phyloP scores from a whole-genome alignment of 441 rosid species.

The Populus trichocarpa region DNA sequence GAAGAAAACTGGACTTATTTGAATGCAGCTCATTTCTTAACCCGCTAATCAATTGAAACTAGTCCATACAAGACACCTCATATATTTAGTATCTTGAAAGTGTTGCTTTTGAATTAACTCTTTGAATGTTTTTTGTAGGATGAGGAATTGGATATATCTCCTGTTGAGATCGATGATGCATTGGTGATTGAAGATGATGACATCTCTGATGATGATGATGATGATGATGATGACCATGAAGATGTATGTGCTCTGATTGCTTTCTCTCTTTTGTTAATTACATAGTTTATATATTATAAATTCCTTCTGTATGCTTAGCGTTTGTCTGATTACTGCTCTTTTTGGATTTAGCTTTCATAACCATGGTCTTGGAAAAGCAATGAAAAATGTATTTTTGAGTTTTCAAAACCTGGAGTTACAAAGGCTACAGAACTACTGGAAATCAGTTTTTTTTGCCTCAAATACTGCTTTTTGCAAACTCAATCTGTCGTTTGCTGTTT shows the following conservation, averaged over 20 bases:
- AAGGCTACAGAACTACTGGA: neutral
- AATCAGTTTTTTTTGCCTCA: neutral
- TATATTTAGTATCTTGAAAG: neutral
- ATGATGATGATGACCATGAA: constrained; percentile 78
- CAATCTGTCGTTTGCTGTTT: neutral
- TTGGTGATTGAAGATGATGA: constrained; percentile 99
- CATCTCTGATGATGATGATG: constrained; percentile 91
- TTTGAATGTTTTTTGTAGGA: constrained; percentile 47
- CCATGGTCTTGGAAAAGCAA: neutral
- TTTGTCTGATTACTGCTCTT: neutral
- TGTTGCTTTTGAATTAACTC: constrained; percentile 1
- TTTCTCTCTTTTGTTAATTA: neutral
- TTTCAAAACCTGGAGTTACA: neutral
- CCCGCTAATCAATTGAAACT: neutral
- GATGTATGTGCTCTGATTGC: constrained; percentile 58
- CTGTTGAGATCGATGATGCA: constrained; percentile 93
- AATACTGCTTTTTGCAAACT: neutral
- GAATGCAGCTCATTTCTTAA: neutral
- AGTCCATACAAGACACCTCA: neutral
- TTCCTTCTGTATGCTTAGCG: neutral
- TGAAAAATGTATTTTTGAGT: neutral
- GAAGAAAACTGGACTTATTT: neutral
- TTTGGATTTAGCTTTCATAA: neutral
- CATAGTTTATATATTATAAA: neutral
- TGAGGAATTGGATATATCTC: constrained; percentile 90